Evolutionary conservation across 805 yeast species (phyloP), one percentile per base, ranked within the genome.

Genomic region (Zygoascus bituminiphila): DNA sequence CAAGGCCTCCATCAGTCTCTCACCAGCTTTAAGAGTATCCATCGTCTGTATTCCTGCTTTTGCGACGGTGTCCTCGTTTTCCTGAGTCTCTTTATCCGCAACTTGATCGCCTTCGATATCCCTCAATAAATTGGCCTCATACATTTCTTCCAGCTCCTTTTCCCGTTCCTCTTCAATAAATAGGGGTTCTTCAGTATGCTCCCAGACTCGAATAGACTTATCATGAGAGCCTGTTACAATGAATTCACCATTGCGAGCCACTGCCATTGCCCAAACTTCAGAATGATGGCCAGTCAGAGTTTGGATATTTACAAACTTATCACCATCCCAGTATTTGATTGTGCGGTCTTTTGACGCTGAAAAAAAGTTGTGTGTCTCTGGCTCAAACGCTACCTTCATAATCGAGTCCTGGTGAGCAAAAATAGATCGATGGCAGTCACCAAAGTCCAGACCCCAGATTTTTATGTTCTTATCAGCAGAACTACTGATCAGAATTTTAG

Each of bases 371-470:
- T 91, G 96, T 12, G 85, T 74, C n/a, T 79, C 81, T 1, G 94
- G 91, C 45, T 88, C 74, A 60, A 93, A 93, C 52, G 72, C 76
- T 25, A 91, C 95, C 54, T 76, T 75, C 95, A 91, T 87, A 51
- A 93, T 86, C 2, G 96, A 83, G 64, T 93, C 99, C 61, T 88
- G 95, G 64, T 93, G 99, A 1, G 95, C 99, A 65, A 93, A 93
- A 23, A 93, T 79, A 1, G 98, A 91, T 63, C 84, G 84, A 66
- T 93, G 98, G 72, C 98, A 93, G 67, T 93, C 99, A 67, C 99
- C 99, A 67, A 93, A 93, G 65, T 93, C 98, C 50, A 93, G 71
- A 45, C 99, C 99, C 99, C 99, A 93, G 50, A 93, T 84, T 68
- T 94, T 88, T 62, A 93, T 86, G 66, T 93, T 93, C 66, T 93